Evolutionary conservation across 495 filamentous ascomycete genomes (phyloP).

Genomic region (Trypethelium eluteriae): DNA sequence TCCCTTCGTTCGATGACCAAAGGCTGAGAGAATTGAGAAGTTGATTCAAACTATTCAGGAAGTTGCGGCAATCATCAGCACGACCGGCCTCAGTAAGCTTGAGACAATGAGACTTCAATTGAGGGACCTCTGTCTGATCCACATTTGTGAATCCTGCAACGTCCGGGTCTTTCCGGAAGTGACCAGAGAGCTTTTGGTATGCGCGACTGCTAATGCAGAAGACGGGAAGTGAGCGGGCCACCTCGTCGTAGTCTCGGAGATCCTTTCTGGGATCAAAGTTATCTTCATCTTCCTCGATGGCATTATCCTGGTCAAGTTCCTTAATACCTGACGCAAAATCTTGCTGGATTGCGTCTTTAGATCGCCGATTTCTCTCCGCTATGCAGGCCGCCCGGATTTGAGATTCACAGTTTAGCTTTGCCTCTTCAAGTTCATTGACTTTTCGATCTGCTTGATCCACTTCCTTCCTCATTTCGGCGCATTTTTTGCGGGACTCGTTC

Average conservation of each 20-base stretch:
- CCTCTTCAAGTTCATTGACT: constrained; percentile 28
- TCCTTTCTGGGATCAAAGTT: constrained; percentile 42
- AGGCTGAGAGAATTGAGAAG: constrained; percentile 47
- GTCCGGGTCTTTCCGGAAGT: constrained; percentile 42
- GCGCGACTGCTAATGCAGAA: constrained; percentile 55
- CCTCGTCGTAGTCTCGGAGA: constrained; percentile 48
- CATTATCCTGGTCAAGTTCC: constrained; percentile 45
- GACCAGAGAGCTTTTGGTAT: constrained; percentile 53
- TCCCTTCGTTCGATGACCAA: constrained; percentile 44
- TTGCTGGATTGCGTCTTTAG: constrained; percentile 43
- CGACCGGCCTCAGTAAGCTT: constrained; percentile 46
- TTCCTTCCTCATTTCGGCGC: constrained; percentile 27
- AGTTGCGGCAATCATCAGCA: constrained; percentile 36
- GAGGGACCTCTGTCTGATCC: constrained; percentile 48
- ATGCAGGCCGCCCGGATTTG: constrained; percentile 46
- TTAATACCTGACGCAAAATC: constrained; percentile 53
- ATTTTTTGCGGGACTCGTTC: constrained; percentile 35
- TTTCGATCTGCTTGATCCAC: constrained; percentile 9
- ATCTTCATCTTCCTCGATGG: constrained; percentile 39
- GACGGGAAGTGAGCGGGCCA: constrained; percentile 48
- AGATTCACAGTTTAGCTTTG: constrained; percentile 17
- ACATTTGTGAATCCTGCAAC: constrained; percentile 42
- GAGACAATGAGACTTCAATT: constrained; percentile 49
- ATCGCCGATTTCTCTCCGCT: constrained; percentile 47
- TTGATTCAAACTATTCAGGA: constrained; percentile 44